Conservation (phyloP, 2,329 filamentous ascomycete species). For the Cryphonectria radicalis region DNA sequence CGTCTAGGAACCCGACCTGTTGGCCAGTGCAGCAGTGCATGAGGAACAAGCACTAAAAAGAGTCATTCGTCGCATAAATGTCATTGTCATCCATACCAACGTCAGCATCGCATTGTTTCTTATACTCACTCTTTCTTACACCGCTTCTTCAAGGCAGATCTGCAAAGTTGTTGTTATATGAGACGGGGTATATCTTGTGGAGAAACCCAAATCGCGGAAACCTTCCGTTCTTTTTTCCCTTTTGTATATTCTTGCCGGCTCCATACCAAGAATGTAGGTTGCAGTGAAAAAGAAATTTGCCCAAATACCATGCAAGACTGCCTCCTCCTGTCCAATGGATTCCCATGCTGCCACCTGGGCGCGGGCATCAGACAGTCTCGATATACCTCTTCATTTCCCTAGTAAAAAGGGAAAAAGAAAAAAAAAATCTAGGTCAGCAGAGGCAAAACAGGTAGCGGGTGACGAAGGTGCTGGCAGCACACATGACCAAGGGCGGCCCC, state of each 20-base stretch:
- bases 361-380: constrained; percentile 65
- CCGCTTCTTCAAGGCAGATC: not conserved
- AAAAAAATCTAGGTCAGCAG: constrained; percentile 32
- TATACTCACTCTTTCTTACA: not conserved
- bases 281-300: not conserved
- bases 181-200: constrained; percentile 25
- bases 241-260: constrained; percentile 3
- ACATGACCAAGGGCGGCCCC: not conserved
- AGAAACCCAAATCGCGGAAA: constrained; percentile 12
- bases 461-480: not conserved
- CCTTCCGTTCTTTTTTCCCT: constrained; percentile 8
- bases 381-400: constrained; percentile 81
- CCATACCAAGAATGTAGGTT: not conserved
- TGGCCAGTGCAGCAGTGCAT: not conserved
- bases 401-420: constrained; percentile 9
- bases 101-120: constrained; percentile 9
- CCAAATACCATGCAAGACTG: constrained; percentile 7
- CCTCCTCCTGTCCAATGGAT: not conserved
- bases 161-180: constrained; percentile 11
- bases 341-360: not conserved
- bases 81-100: constrained; percentile 14
- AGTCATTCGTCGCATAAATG: constrained; percentile 11
- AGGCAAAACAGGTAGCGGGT: constrained; percentile 8
- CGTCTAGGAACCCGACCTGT: not conserved
- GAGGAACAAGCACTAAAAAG: not conserved